These are phyloP conservation scores for Ceriops decandra DNA, from an alignment of 345 rosid genomes.

Conservation along the genomic window DNA sequence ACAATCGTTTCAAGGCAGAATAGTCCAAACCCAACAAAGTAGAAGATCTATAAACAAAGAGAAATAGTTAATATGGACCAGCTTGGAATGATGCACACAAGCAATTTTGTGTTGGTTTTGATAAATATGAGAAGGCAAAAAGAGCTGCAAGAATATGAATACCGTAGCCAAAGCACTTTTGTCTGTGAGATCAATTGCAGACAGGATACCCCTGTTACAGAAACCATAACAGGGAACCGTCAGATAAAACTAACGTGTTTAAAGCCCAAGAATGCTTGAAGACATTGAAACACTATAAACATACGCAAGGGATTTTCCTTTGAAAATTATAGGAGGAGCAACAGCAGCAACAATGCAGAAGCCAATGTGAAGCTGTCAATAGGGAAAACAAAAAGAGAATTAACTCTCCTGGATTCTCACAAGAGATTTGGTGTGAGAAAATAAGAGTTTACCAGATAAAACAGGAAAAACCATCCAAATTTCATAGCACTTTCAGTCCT, in stretches of 20 bases:
- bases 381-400: neutral
- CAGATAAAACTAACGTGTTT: neutral
- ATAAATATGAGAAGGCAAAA: neutral
- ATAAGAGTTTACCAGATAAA: constrained; percentile 22
- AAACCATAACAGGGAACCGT: constrained; percentile 2
- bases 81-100: neutral
- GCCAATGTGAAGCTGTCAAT: constrained; percentile 27
- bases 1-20: constrained; percentile 26
- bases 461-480: constrained; percentile 35
- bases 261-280: neutral
- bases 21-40: constrained; percentile 30
- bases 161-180: constrained; percentile 24
- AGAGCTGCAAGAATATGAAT: neutral
- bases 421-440: neutral
- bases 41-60: constrained; percentile 24
- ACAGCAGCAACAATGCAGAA: constrained; percentile 37
- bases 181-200: constrained; percentile 27
- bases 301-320: constrained; percentile 35
- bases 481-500: constrained; percentile 34
- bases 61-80: neutral
- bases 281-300: constrained; percentile 8
- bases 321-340: constrained; percentile 35
- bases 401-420: neutral
- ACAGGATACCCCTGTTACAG: constrained; percentile 28
- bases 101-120: neutral